Percentiles rank a stretch among this genome's conserved stretches.
phyloP scores from a whole-genome alignment of 2,329 filamentous ascomycete species.

The Lachnellula cervina region DNA sequence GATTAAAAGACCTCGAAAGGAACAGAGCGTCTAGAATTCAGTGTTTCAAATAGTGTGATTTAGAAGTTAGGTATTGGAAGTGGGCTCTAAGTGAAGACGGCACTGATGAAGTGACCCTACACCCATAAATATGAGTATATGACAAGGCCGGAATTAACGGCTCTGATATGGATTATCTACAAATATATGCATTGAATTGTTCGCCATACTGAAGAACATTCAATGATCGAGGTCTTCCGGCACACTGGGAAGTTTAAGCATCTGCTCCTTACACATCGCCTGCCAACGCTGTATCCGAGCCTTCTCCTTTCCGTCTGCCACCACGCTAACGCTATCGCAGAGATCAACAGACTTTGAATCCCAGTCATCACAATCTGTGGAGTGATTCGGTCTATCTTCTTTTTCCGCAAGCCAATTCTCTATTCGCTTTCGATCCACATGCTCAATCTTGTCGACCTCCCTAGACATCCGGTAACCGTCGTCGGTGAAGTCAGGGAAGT shows the following conservation, averaged over 20 bases:
- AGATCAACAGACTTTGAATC: constrained; percentile 5
- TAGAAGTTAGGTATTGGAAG: no score
- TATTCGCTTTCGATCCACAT: constrained; percentile 13
- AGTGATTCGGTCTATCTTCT: neutral
- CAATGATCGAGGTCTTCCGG: neutral
- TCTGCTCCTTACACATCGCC: constrained; percentile 2
- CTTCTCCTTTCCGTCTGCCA: constrained; percentile 8
- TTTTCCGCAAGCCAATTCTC: constrained; percentile 12
- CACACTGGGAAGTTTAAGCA: neutral
- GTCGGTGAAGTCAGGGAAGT: constrained; percentile 10
- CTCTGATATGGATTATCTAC: neutral
- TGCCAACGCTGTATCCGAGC: constrained; percentile 12
- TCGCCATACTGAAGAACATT: neutral
- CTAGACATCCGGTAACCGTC: constrained; percentile 17
- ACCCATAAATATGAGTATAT: no score
- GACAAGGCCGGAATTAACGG: no score
- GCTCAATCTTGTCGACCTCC: constrained; percentile 7
- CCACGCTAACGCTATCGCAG: constrained; percentile 11
- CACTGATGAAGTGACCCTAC: no score
- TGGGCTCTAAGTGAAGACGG: no score
- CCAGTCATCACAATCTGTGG: constrained; percentile 9
- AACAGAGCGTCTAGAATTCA: no score
- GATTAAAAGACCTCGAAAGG: no score
- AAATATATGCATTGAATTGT: neutral
- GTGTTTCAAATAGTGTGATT: no score